Percentiles rank a stretch among this genome's conserved stretches.
Evolutionary conservation across 2,329 filamentous ascomycete species (phyloP).

Genomic region (Penicillium sp.): DNA sequence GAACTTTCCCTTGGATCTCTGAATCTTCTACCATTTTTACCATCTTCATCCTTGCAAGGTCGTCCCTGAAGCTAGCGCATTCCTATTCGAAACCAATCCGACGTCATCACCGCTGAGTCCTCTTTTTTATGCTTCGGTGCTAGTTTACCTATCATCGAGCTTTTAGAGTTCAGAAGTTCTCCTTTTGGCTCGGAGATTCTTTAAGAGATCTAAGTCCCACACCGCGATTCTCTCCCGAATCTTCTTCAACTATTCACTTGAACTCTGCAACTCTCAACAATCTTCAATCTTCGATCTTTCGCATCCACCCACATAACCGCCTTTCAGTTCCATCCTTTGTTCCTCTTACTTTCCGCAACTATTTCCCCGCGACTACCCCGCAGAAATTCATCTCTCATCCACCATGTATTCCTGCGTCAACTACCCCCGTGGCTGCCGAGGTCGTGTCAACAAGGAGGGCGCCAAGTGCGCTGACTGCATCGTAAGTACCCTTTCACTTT

Average conservation of each 20-base stretch:
- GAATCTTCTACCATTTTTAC: not conserved
- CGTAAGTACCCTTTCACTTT: conserved; percentile 31
- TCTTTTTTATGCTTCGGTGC: not conserved
- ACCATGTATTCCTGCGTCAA: conserved; percentile 48
- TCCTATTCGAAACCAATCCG: conserved; percentile 1
- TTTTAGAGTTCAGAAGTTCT: conserved; percentile 14
- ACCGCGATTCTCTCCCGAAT: not conserved
- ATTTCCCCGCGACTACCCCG: conserved; percentile 1
- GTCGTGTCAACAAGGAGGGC: conserved; percentile 42
- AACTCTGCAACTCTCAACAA: conserved; percentile 2
- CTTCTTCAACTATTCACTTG: not conserved
- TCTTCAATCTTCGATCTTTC: conserved; percentile 1
- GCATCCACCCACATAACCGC: not conserved
- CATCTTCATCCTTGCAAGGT: not conserved
- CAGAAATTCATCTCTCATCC: not conserved
- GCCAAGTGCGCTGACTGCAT: conserved; percentile 44
- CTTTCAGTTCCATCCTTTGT: not conserved
- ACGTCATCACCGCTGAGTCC: conserved; percentile 10
- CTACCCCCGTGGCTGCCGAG: conserved; percentile 46
- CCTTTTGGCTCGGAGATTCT: conserved; percentile 1
- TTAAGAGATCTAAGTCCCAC: conserved; percentile 3
- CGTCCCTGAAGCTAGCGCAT: not conserved
- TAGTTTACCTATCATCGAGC: conserved; percentile 4
- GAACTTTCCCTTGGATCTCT: conserved; percentile 5
- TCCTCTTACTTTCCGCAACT: not conserved